phyloP scores from a whole-genome alignment of 1,284 basidiomycete genomes.

The Puccinia coronata region DNA sequence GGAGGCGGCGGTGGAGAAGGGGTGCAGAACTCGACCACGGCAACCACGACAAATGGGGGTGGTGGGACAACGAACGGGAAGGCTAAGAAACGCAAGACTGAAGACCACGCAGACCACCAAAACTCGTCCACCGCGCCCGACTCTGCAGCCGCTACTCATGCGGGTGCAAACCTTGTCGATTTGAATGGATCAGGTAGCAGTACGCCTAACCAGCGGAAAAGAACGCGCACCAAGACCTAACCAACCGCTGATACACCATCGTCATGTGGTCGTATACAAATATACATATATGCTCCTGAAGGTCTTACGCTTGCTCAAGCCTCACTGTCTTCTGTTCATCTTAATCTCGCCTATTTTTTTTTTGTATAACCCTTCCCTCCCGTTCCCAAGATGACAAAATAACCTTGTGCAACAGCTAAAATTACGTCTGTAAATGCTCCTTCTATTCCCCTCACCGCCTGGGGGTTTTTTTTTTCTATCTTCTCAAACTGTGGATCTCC shows the following conservation, averaged over 20 bases:
- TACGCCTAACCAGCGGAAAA: slow-evolving; percentile 39
- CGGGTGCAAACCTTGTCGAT: not conserved
- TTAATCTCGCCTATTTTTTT: not conserved
- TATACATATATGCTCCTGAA: too few species aligned
- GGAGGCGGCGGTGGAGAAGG: not conserved
- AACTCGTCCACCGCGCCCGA: not conserved
- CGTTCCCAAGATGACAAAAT: not conserved
- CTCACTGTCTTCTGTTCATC: not conserved
- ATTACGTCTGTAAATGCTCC: slow-evolving; percentile 1
- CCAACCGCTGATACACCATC: not conserved
- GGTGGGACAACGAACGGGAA: slow-evolving; percentile 17
- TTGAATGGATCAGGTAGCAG: slow-evolving; percentile 37
- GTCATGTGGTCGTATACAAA: not conserved
- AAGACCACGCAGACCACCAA: slow-evolving; percentile 23
- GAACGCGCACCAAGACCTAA: slow-evolving; percentile 42
- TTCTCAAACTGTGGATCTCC: not conserved
- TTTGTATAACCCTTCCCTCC: not conserved
- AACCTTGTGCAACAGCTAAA: slow-evolving; percentile 8
- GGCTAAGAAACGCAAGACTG: slow-evolving; percentile 45
- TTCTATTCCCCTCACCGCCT: not conserved
- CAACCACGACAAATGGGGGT: not conserved
- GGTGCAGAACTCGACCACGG: not conserved
- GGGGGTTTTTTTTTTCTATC: not conserved
- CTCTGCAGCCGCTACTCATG: not conserved
- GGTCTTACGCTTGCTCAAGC: not conserved